A percentile compares a stretch with the other conserved stretches of the same genome.
phyloP scores from a whole-genome alignment of 768 basidiomycete genomes.

The Tulasnella sp. region DNA sequence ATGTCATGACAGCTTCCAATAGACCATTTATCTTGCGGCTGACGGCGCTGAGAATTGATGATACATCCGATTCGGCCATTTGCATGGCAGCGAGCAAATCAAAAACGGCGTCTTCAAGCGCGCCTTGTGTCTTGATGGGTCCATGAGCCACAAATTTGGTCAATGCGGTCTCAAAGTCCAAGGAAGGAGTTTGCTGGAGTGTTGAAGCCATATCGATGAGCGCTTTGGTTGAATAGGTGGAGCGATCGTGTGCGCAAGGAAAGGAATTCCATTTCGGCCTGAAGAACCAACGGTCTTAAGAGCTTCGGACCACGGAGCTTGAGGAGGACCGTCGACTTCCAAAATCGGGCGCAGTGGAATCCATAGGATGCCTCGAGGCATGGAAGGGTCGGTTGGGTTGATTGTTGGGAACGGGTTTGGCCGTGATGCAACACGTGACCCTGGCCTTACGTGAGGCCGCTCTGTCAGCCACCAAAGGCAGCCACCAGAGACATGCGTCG shows the following conservation, averaged over 20 bases:
- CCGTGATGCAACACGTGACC: neutral
- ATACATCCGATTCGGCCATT: neutral
- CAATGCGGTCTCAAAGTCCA: neutral
- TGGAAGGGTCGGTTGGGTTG: neutral
- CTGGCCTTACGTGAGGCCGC: neutral
- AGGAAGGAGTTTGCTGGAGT: neutral
- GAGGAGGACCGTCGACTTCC: neutral
- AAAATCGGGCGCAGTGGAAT: neutral
- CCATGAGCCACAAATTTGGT: neutral
- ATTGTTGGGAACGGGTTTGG: neutral
- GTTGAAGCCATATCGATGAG: neutral
- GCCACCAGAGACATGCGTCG: too few relatives aligned
- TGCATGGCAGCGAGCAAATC: neutral
- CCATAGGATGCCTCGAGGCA: neutral
- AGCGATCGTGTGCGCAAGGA: neutral
- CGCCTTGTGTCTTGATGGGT: neutral
- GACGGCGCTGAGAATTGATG: neutral
- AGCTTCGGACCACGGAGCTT: neutral
- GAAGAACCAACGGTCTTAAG: neutral
- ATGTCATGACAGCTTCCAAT: neutral
- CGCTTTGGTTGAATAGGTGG: neutral
- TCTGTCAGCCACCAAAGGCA: too few relatives aligned
- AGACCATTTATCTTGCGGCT: neutral
- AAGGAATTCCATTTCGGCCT: neutral
- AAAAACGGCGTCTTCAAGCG: neutral